Evolutionary conservation across 768 basidiomycete genomes (phyloP), one percentile per base, ranked within the genome.

Genomic region (Phylloporus sp.): DNA sequence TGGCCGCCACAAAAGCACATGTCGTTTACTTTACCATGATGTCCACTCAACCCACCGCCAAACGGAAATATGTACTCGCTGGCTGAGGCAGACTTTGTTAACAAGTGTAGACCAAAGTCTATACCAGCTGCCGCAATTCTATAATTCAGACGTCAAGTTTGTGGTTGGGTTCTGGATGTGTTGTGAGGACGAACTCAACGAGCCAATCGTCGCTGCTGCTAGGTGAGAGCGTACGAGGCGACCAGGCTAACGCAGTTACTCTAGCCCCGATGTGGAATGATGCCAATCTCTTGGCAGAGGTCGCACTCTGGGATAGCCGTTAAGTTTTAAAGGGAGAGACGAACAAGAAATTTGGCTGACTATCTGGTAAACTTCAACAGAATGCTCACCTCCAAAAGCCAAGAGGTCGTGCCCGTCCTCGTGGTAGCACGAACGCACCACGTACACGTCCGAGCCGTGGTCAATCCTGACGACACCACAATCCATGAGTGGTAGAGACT

Each of bases 1-100:
- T 76, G 80, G 3, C 88, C 88, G 1, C 89, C 88, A 64, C 86
- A 89, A 59, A 89, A 92, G 22, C 81, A 74, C 75, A 92, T 84
- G 56, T 84, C 88, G 57, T 84, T 91, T 15, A 92, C 75, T 60
- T 76, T 81, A 34, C 83, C 86, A 65, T 90, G 88, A 60, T 92
- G 90, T 1, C 89, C 90, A 56, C 84, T 88, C 28, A 89, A 72
- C 1, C 88, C 88, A 3, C 88, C 88, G 24, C 88, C 90, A 60
- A 92, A 91, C 6, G 79, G 69, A 54, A 84, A 88, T 44, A 84
- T 70, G 52, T 75, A 66, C 59, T 88, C 85, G 12, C 68, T 67
- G 6, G 69, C 65, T 13, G 68, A 65, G 4, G 74, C 68, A 0
- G 77, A 71, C 62, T 82, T 87, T 38, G 81, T 81, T 56, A 91